Evolutionary conservation across 495 filamentous ascomycete species (phyloP).

Genomic region (Cercophora samala): DNA sequence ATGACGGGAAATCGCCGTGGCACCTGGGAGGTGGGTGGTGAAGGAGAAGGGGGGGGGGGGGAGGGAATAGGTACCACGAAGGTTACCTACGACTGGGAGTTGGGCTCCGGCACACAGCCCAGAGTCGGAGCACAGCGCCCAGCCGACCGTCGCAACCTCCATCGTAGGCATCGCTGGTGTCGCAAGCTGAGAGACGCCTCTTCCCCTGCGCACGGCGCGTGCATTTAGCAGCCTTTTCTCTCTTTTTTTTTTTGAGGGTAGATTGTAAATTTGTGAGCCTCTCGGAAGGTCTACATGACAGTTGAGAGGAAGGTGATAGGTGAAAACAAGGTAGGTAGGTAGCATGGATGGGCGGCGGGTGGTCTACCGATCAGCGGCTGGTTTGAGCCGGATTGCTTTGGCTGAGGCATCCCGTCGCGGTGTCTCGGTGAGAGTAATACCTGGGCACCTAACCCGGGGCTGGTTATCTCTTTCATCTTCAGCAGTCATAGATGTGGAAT

Average conservation of each 20-base stretch:
- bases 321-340: neutral
- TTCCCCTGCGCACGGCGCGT: neutral
- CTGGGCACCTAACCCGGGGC: neutral
- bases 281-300: too few relatives aligned
- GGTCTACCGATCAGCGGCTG: slow-evolving; percentile 19
- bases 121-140: neutral
- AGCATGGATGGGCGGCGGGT: slow-evolving; percentile 3
- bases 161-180: neutral
- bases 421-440: slow-evolving; percentile 18
- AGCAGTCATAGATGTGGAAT: too few relatives aligned
- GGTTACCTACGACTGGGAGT: neutral
- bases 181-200: neutral
- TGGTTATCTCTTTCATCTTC: neutral
- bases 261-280: too few relatives aligned
- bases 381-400: slow-evolving; percentile 17
- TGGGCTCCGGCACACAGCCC: neutral
- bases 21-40: neutral
- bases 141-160: neutral
- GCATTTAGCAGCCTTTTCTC: neutral
- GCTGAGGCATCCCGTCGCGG: slow-evolving; percentile 15
- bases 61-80: neutral
- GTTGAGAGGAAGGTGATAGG: too few relatives aligned
- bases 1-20: slow-evolving; percentile 7
- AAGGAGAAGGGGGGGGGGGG: too few relatives aligned
- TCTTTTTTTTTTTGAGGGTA: neutral